Evolutionary conservation across 1,139 yeast species (phyloP), one percentile per base, ranked within the genome.

Genomic region (Meyerozyma athensensis): DNA sequence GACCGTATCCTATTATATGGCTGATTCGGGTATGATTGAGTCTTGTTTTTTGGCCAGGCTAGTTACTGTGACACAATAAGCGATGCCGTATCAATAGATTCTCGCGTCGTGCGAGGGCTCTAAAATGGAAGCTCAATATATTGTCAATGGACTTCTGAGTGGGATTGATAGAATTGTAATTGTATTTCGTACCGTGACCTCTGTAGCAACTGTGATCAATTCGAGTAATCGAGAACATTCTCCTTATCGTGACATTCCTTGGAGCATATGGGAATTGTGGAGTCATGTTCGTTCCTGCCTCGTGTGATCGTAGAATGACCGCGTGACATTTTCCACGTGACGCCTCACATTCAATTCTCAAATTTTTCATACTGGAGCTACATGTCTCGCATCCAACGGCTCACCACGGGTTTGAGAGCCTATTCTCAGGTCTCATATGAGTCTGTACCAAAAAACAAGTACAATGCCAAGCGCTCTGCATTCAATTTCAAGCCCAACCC

Each of bases 401-500:
- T 18, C 7, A 3, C 32, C 20, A 16, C 20, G 4, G 20, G 20
- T 4, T n/a, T 28, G 4, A 19, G 32, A 20, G 20, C 20, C 5
- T 28, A 28, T 18, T 37, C 32, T n/a, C 32, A 17, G 21, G 32
- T 66, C 33, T 65, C 69, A 24, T 56, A 50, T 39, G 67, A 65
- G 45, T 57, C 69, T 14, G 58, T 61, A 33, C 72, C 74, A 16
- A 47, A 40, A 34, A 68, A 67, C 49, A 65, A 58, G 49, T 70
- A 56, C 47, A 68, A 68, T 47, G 56, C 58, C 26, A 46, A 53
- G 33, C 55, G 69, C 40, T 69, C 75, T 9, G 61, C 67, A 23
- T 69, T 59, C 50, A 70, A 70, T 51, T 62, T 70, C 53, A 68
- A 64, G 49, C 75, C 76, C 5, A 55, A 52, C 32, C 58, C 59